Base-by-base conservation (phyloP, 176 grass and related monocot genomes). In the Zizania latifolia region DNA sequence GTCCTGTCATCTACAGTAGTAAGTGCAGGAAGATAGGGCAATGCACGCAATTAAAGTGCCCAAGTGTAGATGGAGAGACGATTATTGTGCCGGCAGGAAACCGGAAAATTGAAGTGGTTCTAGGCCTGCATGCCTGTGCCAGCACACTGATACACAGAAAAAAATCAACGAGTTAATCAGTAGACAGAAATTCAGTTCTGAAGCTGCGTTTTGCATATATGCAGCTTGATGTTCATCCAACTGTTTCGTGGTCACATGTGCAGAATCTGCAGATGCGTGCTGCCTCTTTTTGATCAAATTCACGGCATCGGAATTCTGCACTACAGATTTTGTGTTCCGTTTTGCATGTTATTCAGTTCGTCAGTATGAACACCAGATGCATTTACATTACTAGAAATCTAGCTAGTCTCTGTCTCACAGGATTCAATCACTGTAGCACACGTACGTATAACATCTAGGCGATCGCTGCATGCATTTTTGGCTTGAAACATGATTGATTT, bases 31-130 rank as follows among this genome's bases (percentile, higher is more conserved):
- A 23, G 56, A 54, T 40, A 70, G 55, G 65, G 73, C 64, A 53
- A 28, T 29, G 33, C 82, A 62, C 32, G 65, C 65, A 78, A 78
- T 63, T 84, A 55, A 84, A 84, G 82, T 33, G 41, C 11, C 33
- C 56, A 63, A 71, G 82, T 71, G 56, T 59, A 41, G 74, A 70
- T 63, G 64, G 10, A 22, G 23, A 76, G 77, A 48, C 10, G 68
- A 22, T 70, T 70, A 33, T 5, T 39, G 30, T 62, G 27, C 21
- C 39, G 22, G 53, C 2, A 1, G 57, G 7, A 44, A 62, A 32
- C 39, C 8, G 40, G 24, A 50, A 51, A 12, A 30, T 32, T 36
- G 2, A 68, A 11, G 46, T 45, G 21, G 22, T 32, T 58, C 58
- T 9, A 58, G 24, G 5, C n/a, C 10, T 41, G 35, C 13, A 17